These are phyloP conservation scores for Circinella umbellata DNA, from an alignment of 371 early-diverging fungal genomes.

Conservation along the genomic window DNA sequence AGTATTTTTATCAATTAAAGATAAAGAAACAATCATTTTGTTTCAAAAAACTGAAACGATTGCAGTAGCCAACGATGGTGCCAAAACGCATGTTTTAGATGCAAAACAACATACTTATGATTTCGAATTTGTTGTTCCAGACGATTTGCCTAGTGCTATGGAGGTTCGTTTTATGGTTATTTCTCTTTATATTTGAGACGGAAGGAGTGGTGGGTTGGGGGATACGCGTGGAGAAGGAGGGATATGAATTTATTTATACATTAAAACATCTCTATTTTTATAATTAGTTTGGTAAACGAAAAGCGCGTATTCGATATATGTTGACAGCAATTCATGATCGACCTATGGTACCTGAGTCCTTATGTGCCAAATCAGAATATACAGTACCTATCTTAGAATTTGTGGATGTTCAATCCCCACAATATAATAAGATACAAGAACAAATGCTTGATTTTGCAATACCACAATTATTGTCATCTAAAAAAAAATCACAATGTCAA, in stretches of 20 bases:
- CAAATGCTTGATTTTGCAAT: constrained; percentile 28
- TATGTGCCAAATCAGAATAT: constrained; percentile 47
- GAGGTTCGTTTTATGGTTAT: constrained; percentile 27
- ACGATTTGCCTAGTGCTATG: constrained; percentile 51
- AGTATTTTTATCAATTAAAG: constrained; percentile 39
- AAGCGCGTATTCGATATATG: constrained; percentile 44
- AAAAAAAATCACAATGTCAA: constrained; percentile 31
- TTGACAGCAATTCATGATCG: constrained; percentile 42
- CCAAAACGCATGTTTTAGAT: constrained; percentile 32
- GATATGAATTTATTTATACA: no score
- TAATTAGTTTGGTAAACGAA: constrained; percentile 21
- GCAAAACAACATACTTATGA: constrained; percentile 43
- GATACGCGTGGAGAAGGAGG: no score
- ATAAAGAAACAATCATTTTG: constrained; percentile 41
- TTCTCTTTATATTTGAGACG: background rate
- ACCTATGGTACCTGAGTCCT: constrained; percentile 47
- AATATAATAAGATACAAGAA: constrained; percentile 36
- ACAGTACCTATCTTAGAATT: constrained; percentile 45
- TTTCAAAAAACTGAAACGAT: constrained; percentile 37
- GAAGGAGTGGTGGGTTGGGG: background rate
- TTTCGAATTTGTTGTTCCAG: constrained; percentile 48
- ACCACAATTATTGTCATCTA: constrained; percentile 16
- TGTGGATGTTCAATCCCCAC: constrained; percentile 37
- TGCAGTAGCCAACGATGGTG: constrained; percentile 21
- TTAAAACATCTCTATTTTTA: no score